phyloP scores from a whole-genome alignment of 257 asterid species.

The Scutellaria baicalensis region DNA sequence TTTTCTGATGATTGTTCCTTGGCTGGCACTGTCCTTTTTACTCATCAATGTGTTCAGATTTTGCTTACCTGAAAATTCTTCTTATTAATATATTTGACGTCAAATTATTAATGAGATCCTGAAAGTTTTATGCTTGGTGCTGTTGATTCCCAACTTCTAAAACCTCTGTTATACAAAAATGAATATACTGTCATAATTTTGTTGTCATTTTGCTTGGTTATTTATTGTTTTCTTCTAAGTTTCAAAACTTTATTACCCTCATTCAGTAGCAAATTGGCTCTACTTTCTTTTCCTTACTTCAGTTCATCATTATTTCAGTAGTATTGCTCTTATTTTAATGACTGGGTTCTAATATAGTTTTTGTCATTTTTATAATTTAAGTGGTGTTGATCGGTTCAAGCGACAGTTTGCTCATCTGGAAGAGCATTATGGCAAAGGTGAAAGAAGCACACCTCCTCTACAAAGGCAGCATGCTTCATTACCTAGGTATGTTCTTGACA shows the following conservation, averaged over 20 bases:
- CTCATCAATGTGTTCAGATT: background rate
- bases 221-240: background rate
- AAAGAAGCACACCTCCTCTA: slow-evolving; percentile 63
- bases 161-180: background rate
- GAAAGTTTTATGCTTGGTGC: background rate
- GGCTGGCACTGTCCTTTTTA: background rate
- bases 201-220: background rate
- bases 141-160: no score
- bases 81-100: no score
- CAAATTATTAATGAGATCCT: background rate
- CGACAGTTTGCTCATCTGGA: slow-evolving; percentile 95
- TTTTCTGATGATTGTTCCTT: background rate
- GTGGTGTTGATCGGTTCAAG: slow-evolving; percentile 97
- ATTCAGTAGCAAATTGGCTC: background rate
- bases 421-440: slow-evolving; percentile 81
- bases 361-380: slow-evolving; percentile 20
- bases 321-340: no score
- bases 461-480: slow-evolving; percentile 84
- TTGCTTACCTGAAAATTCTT: background rate
- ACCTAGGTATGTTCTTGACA: slow-evolving; percentile 53
- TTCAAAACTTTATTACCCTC: background rate
- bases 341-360: background rate
- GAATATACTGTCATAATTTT: background rate
- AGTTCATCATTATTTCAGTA: no score
- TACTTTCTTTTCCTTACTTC: background rate